phyloP scores from a whole-genome alignment of 352 stramenopile species.

The Phytophthora multivora region DNA sequence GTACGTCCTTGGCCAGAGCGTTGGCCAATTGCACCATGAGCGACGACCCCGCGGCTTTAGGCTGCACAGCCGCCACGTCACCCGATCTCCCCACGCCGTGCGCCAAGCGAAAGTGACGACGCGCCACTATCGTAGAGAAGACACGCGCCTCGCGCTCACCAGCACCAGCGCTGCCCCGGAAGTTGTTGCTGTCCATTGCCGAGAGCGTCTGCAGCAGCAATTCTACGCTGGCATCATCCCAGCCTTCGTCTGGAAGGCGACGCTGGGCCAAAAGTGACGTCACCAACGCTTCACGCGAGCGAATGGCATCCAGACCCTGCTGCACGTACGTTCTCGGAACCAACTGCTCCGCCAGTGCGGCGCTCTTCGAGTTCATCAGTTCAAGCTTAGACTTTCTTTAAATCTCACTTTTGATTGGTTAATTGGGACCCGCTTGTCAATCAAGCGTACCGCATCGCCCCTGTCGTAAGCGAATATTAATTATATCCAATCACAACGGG shows the following conservation, averaged over 20 bases:
- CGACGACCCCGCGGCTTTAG: conserved; percentile 97
- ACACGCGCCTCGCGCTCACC: conserved; percentile 98
- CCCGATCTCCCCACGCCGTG: conserved; percentile 98
- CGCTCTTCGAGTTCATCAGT: conserved; percentile 56
- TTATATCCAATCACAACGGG: too few relatives aligned
- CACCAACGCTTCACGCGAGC: conserved; percentile 68
- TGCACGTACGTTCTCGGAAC: conserved; percentile 75
- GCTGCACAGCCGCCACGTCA: conserved; percentile 98
- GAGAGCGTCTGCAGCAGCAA: conserved; percentile 86
- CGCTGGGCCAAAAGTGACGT: conserved; percentile 85
- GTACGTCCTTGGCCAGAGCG: conserved; percentile 88
- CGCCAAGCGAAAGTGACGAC: conserved; percentile 93
- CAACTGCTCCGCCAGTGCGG: conserved; percentile 54
- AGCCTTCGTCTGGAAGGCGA: conserved; percentile 85
- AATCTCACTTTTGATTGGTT: too few relatives aligned
- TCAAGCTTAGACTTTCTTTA: too few relatives aligned
- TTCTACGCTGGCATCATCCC: conserved; percentile 90
- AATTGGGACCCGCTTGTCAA: too few relatives aligned
- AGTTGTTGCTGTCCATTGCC: conserved; percentile 96
- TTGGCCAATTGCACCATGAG: conserved; percentile 95
- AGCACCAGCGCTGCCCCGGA: conserved; percentile 89
- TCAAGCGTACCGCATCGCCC: too few relatives aligned
- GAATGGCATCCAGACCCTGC: conserved; percentile 75
- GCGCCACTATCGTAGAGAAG: conserved; percentile 70
- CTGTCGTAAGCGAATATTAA: too few relatives aligned